A percentile compares a stretch with the other conserved stretches of the same genome.
These are phyloP conservation scores for Serendipita vermifera DNA, from an alignment of 768 basidiomycete species.

Conservation along the genomic window DNA sequence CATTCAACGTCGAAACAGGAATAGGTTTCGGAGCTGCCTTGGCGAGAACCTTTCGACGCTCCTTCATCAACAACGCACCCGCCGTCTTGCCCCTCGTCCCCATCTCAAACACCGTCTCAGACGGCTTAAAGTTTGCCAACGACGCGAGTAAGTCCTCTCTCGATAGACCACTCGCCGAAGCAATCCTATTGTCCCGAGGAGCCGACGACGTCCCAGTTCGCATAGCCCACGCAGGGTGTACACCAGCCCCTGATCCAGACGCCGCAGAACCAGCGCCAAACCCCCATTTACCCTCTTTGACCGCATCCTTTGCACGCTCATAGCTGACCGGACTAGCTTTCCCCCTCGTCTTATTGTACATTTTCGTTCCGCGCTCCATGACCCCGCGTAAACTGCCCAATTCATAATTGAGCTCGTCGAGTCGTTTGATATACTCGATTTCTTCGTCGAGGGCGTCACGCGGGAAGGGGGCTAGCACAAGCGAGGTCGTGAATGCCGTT, in stretches of 20 bases:
- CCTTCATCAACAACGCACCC: slow-evolving; percentile 72
- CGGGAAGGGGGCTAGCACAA: slow-evolving; percentile 73
- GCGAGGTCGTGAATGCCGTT: slow-evolving; percentile 51
- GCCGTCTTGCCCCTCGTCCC: slow-evolving; percentile 54
- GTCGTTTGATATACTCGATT: slow-evolving; percentile 57
- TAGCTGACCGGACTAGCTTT: slow-evolving; percentile 81
- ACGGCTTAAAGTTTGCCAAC: slow-evolving; percentile 72
- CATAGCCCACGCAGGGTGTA: slow-evolving; percentile 45
- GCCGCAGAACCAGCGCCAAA: slow-evolving; percentile 39
- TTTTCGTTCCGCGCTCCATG: slow-evolving; percentile 75
- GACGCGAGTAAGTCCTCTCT: slow-evolving; percentile 53
- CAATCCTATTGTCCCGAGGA: neutral
- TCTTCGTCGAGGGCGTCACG: slow-evolving; percentile 72
- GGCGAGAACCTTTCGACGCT: slow-evolving; percentile 61
- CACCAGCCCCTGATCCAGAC: slow-evolving; percentile 41
- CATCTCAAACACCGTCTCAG: slow-evolving; percentile 86
- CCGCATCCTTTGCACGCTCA: slow-evolving; percentile 78
- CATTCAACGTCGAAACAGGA: too few relatives aligned
- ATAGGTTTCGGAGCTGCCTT: too few relatives aligned
- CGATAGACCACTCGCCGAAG: slow-evolving; percentile 14
- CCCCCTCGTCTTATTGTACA: slow-evolving; percentile 90
- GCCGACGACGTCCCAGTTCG: neutral
- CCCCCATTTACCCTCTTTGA: slow-evolving; percentile 55
- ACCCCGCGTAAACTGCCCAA: slow-evolving; percentile 60
- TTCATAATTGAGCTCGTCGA: slow-evolving; percentile 51